A percentile compares a stretch with the other conserved stretches of the same genome.
Conservation (phyloP, 1,139 yeast species). For the Sugiyamaella sp. region DNA sequence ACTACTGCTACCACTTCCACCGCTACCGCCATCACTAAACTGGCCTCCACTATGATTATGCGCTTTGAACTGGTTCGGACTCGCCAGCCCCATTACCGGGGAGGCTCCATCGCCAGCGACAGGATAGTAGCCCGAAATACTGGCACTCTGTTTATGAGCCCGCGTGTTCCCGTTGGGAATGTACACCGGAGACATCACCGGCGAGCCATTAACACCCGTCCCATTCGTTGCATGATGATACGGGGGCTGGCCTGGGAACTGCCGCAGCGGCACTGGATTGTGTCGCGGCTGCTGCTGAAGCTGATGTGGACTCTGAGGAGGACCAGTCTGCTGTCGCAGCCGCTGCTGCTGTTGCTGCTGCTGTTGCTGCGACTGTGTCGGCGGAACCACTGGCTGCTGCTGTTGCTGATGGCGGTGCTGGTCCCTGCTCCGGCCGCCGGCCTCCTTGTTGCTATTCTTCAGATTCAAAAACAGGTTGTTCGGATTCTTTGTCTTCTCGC, state of each 20-base stretch:
- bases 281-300: conserved; percentile 3
- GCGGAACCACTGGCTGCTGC: neutral
- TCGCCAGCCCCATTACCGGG: neutral
- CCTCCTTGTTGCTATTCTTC: neutral
- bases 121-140: conserved; percentile 15
- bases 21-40: neutral
- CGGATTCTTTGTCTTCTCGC: conserved; percentile 10
- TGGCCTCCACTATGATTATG: neutral
- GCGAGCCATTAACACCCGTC: neutral
- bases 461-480: conserved; percentile 8
- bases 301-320: no score
- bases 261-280: neutral
- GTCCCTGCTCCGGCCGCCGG: neutral
- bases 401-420: neutral
- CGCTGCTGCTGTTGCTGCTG: neutral
- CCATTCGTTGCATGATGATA: neutral
- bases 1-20: neutral
- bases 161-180: neutral
- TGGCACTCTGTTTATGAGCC: conserved; percentile 17
- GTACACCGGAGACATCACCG: conserved; percentile 1
- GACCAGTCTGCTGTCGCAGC: no score
- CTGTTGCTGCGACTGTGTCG: neutral
- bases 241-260: neutral
- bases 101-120: neutral
- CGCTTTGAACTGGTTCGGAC: neutral